These are phyloP conservation scores for Globisporangium cylindrosporum DNA, from an alignment of 352 stramenopile species.

Conservation along the genomic window DNA sequence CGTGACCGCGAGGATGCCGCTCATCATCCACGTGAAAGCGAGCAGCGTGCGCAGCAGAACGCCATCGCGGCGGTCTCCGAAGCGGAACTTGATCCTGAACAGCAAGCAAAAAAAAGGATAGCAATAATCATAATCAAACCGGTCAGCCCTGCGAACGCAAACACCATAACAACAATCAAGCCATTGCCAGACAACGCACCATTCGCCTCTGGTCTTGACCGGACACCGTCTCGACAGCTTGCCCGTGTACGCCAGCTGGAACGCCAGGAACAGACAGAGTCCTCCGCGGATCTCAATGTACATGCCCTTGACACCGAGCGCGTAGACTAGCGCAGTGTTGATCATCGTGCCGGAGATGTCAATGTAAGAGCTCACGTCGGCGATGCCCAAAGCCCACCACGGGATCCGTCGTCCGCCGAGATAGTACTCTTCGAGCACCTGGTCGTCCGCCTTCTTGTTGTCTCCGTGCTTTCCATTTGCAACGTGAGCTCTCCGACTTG, in stretches of 20 bases:
- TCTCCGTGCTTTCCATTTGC: conserved; percentile 1
- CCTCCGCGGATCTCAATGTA: conserved; percentile 81
- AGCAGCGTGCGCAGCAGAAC: conserved; percentile 67
- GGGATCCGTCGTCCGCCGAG: conserved; percentile 61
- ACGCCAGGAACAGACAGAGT: conserved; percentile 74
- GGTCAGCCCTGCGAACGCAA: neutral
- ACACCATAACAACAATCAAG: neutral
- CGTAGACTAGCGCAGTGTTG: conserved; percentile 80
- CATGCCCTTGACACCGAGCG: conserved; percentile 79
- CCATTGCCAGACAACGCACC: conserved; percentile 23
- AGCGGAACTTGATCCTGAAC: conserved; percentile 78
- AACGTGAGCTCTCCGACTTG: conserved; percentile 1
- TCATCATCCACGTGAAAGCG: conserved; percentile 63
- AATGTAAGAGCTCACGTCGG: conserved; percentile 83
- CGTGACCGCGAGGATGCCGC: conserved; percentile 58
- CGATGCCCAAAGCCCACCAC: conserved; percentile 70
- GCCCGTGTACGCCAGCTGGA: conserved; percentile 77
- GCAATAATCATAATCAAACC: neutral
- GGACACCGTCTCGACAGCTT: conserved; percentile 72
- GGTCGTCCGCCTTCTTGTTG: conserved; percentile 23
- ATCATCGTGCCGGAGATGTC: conserved; percentile 86
- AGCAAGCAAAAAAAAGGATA: conserved; percentile 1
- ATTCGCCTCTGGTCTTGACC: conserved; percentile 79
- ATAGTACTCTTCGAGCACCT: conserved; percentile 72
- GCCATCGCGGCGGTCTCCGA: conserved; percentile 49